A percentile compares a stretch with the other conserved stretches of the same genome.
Evolutionary conservation across 768 basidiomycete species (phyloP).

Genomic region (Hirschioporus abietinus): DNA sequence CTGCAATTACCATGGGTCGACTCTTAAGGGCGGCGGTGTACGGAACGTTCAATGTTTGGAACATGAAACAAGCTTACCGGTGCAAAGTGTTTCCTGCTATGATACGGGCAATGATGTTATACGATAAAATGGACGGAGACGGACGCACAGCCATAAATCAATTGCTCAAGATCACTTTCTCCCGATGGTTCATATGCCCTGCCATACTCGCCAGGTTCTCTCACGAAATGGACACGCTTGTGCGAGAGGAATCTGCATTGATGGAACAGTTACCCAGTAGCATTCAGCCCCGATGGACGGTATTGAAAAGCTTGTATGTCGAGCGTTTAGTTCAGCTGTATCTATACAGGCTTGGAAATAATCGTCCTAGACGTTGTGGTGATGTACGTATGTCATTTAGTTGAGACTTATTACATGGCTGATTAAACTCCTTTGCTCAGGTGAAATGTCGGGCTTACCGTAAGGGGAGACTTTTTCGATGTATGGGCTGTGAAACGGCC

Average conservation of each 20-base stretch:
- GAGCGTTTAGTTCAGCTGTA: neutral
- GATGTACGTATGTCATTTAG: neutral
- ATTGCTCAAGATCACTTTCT: neutral
- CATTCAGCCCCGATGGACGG: neutral
- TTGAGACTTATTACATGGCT: neutral
- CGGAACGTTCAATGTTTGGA: neutral
- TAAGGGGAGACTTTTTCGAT: neutral
- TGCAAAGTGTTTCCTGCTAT: neutral
- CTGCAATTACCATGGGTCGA: neutral
- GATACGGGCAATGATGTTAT: neutral
- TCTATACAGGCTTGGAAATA: neutral
- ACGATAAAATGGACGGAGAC: neutral
- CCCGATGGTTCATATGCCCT: neutral
- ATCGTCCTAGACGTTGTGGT: neutral
- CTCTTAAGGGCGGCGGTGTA: neutral
- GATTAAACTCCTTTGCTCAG: neutral
- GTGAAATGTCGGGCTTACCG: neutral
- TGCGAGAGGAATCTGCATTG: neutral
- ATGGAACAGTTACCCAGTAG: neutral
- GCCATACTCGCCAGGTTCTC: neutral
- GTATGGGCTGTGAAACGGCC: neutral
- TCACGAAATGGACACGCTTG: neutral
- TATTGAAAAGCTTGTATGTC: neutral
- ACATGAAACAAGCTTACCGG: neutral
- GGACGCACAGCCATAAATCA: neutral